Conservation (phyloP, 768 basidiomycete genomes). For the Kwoniella newhampshirensis region DNA sequence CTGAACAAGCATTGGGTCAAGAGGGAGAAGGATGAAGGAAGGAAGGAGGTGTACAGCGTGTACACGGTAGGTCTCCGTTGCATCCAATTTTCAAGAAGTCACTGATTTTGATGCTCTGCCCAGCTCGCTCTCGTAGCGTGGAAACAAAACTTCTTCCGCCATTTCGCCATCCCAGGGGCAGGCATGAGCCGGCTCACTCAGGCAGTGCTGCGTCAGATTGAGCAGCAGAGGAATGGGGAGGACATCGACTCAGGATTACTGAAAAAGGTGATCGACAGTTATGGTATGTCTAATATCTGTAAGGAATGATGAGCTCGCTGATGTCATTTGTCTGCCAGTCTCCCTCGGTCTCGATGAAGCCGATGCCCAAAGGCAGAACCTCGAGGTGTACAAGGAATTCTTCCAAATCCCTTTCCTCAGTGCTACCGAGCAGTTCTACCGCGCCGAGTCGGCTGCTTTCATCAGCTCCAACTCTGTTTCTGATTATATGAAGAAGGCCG, state of each 20-base stretch:
- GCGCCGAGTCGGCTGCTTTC: constrained; percentile 85
- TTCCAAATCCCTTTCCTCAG: constrained; percentile 86
- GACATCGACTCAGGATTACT: constrained; percentile 87
- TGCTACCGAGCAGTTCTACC: constrained; percentile 88
- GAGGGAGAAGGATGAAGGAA: constrained; percentile 93
- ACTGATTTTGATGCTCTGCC: constrained; percentile 1
- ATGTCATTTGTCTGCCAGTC: constrained; percentile 53
- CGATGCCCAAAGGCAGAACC: constrained; percentile 78
- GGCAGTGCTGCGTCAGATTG: constrained; percentile 84
- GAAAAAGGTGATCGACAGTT: constrained; percentile 91
- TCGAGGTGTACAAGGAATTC: constrained; percentile 88
- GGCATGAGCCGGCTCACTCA: constrained; percentile 71
- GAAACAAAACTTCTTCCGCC: constrained; percentile 79
- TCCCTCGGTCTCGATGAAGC: constrained; percentile 90
- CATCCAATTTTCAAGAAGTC: neutral
- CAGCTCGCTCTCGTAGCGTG: constrained; percentile 94
- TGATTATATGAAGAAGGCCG: constrained; percentile 93
- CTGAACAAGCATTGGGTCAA: constrained; percentile 99
- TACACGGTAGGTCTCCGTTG: constrained; percentile 71
- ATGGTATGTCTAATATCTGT: constrained; percentile 57
- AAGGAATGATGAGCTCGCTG: neutral
- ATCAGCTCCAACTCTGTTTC: constrained; percentile 83
- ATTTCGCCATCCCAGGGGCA: constrained; percentile 16
- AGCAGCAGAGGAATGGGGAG: constrained; percentile 90
- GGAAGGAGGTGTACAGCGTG: constrained; percentile 89